phyloP scores from a whole-genome alignment of 345 rosid species.

The Syzygium aqueum region DNA sequence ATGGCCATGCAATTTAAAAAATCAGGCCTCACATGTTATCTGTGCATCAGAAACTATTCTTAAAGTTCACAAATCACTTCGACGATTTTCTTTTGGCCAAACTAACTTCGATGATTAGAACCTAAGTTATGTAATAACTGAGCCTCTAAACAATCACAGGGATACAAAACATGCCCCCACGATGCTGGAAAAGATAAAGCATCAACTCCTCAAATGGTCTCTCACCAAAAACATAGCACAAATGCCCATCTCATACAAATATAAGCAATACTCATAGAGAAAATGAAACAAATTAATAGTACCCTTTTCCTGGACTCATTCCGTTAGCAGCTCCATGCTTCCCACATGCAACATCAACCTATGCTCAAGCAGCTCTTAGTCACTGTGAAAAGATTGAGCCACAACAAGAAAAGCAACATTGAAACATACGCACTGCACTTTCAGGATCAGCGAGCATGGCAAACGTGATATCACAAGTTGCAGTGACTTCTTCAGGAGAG shows the following conservation, averaged over 20 bases:
- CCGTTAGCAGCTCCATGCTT: conserved; percentile 71
- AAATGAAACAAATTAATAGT: conserved; percentile 5
- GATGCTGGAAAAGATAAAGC: background rate
- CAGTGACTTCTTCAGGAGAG: conserved; percentile 86
- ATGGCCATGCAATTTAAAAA: background rate
- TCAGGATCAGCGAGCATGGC: conserved; percentile 96
- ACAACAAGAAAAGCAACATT: conserved; percentile 6
- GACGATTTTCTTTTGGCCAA: background rate
- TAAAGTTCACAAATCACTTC: background rate
- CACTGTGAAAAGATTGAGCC: background rate
- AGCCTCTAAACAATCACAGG: background rate
- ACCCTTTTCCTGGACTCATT: conserved; percentile 89
- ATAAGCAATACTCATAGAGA: background rate
- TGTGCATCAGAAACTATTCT: background rate
- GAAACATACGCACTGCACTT: conserved; percentile 92
- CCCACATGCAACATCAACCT: conserved; percentile 87
- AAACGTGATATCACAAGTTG: conserved; percentile 76
- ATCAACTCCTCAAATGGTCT: background rate
- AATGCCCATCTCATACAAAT: background rate
- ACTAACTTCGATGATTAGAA: background rate
- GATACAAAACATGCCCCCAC: background rate
- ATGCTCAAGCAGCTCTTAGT: conserved; percentile 13
- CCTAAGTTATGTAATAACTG: background rate
- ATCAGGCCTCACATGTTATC: background rate
- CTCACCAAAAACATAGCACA: background rate